Evolutionary conservation across 106 monocot genomes (phyloP).

Genomic region (Hemerocallis citrina): DNA sequence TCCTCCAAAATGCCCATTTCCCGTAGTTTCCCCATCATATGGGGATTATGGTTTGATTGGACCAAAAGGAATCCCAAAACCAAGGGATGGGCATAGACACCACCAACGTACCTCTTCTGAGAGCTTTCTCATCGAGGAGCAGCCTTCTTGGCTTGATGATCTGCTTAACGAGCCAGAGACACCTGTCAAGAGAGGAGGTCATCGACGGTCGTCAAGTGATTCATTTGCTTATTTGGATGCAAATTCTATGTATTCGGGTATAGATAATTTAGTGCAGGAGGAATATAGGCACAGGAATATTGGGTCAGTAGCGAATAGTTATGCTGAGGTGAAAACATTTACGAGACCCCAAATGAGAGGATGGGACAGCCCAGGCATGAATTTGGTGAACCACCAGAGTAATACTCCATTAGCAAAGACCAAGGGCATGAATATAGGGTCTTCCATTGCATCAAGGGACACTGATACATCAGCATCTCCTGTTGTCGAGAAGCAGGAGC

Average conservation of each 20-base stretch:
- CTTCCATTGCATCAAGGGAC: slow-evolving; percentile 16
- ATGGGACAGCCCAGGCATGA: slow-evolving; percentile 24
- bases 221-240: slow-evolving; percentile 73
- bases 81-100: slow-evolving; percentile 27
- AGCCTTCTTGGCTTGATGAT: slow-evolving; percentile 94
- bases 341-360: slow-evolving; percentile 27
- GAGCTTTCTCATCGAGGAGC: slow-evolving; percentile 84
- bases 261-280: slow-evolving; percentile 29
- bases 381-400: slow-evolving; percentile 15
- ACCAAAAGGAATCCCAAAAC: slow-evolving; percentile 19
- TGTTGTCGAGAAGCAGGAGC: slow-evolving; percentile 19
- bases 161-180: slow-evolving; percentile 86
- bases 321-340: slow-evolving; percentile 18
- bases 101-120: slow-evolving; percentile 87
- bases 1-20: slow-evolving; percentile 43
- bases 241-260: slow-evolving; percentile 16
- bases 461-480: slow-evolving; percentile 8
- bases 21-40: slow-evolving; percentile 22
- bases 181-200: slow-evolving; percentile 56
- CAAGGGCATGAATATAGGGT: slow-evolving; percentile 13
- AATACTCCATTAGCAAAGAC: slow-evolving; percentile 16
- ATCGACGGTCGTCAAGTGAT: slow-evolving; percentile 90
- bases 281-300: slow-evolving; percentile 13
- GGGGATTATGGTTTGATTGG: slow-evolving; percentile 25
- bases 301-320: slow-evolving; percentile 6